These are phyloP conservation scores for Bipolaris zeicola DNA, from an alignment of 2,329 filamentous ascomycete genomes.

Conservation along the genomic window DNA sequence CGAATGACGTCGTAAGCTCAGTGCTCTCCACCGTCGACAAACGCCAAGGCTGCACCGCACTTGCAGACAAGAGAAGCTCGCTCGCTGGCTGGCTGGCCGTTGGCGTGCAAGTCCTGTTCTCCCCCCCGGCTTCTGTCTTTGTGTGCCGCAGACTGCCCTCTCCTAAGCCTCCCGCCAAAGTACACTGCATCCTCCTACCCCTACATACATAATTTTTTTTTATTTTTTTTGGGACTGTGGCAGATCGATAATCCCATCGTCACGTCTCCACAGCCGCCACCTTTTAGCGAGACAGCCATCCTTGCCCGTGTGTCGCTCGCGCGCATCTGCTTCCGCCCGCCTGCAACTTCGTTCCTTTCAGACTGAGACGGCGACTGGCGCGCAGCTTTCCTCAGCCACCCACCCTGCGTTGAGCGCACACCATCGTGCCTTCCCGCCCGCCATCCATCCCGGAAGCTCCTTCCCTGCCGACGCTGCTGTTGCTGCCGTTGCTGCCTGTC, in stretches of 20 bases:
- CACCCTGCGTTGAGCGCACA: conserved; percentile 14
- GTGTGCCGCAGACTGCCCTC: conserved; percentile 10
- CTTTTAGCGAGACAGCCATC: conserved; percentile 43
- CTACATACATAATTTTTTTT: background rate
- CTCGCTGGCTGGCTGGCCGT: background rate
- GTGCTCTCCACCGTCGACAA: conserved; percentile 6
- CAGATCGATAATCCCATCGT: conserved; percentile 20
- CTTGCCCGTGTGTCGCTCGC: conserved; percentile 13
- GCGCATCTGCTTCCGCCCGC: conserved; percentile 16
- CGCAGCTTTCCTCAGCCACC: conserved; percentile 18
- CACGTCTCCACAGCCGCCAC: conserved; percentile 40
- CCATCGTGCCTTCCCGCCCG: conserved; percentile 12
- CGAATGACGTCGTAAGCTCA: conserved; percentile 24
- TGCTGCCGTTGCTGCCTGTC: background rate
- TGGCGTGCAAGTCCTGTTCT: background rate
- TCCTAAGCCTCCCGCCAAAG: background rate
- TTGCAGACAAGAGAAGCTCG: background rate
- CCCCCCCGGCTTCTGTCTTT: conserved; percentile 8
- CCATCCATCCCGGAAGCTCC: background rate
- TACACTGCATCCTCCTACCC: background rate
- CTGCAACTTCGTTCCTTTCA: conserved; percentile 19
- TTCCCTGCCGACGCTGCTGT: conserved; percentile 10
- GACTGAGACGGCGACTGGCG: conserved; percentile 23
- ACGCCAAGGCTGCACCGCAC: conserved; percentile 12
- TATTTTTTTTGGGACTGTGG: background rate